Base-by-base conservation (phyloP, 768 basidiomycete species). In the Leccinum subgranulosum region DNA sequence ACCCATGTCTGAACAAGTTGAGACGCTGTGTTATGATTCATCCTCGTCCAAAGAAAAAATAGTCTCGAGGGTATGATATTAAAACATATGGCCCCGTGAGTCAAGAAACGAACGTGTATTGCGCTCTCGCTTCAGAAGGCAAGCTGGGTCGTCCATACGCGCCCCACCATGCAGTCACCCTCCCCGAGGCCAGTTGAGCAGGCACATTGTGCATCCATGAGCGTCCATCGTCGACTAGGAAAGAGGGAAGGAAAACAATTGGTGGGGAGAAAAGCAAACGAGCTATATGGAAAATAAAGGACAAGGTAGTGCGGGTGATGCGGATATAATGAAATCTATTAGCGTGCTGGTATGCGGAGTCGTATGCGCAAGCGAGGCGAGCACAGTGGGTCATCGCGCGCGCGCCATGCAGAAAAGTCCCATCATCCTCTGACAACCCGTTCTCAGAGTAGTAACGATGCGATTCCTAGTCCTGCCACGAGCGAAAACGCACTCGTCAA, bases 361-460 rank as follows among this genome's bases (percentile, higher is more conserved):
- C 54, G 21, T 59, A 28, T 41, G 56, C 54, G 52, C 54, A 39
- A 55, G 23, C 46, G 53, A n/a, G 45, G 23, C 34, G 29, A 54
- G 28, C 59, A 54, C 27, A 15, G 11, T 14, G 3, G 33, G 34
- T 60, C 53, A 52, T 50, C 43, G 56, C 39, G n/a, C 46, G 47
- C 34, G 41, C 41, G 41, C 36, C 28, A 21, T 43, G 49, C 28
- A n/a, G 33, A 36, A 12, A 4, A 23, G 47, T 47, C 23, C 51
- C 48, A 34, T 19, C 46, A 27, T 25, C 41, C 48, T 61, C 57
- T 27, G 19, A 21, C 14, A 34, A 8, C 29, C 47, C 3, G 31
- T 43, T 54, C 21, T 67, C 56, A 71, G 27, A 74, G 60, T 34
- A 72, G 49, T 7, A 60, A 23, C 25, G 72, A 68, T 3, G 60